phyloP scores from a whole-genome alignment of 805 yeast genomes.

The Wickerhamiella kurtzmanii region DNA sequence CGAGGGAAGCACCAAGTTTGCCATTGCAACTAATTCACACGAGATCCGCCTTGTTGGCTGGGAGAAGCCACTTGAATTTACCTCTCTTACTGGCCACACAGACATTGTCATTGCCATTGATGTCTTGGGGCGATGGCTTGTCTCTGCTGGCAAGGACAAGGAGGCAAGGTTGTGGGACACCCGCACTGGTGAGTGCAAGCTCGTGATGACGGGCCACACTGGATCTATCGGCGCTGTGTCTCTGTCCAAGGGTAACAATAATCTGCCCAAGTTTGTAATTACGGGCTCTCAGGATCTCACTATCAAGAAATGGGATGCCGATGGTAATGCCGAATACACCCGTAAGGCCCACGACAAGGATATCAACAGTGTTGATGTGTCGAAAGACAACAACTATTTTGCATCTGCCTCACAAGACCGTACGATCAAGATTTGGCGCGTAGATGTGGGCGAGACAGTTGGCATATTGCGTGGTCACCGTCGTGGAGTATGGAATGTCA shows the following conservation, averaged over 20 bases:
- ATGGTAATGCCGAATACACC: slow-evolving; percentile 56
- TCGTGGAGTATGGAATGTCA: slow-evolving; percentile 88
- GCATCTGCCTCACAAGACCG: slow-evolving; percentile 95
- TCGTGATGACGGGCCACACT: slow-evolving; percentile 73
- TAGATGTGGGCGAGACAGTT: slow-evolving; percentile 70
- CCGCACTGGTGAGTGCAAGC: slow-evolving; percentile 33
- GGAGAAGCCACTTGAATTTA: slow-evolving; percentile 25
- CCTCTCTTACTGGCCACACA: slow-evolving; percentile 64
- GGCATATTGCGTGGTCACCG: slow-evolving; percentile 83
- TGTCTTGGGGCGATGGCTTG: slow-evolving; percentile 76
- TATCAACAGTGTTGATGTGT: slow-evolving; percentile 73
- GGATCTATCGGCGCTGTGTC: slow-evolving; percentile 75
- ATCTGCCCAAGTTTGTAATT: slow-evolving; percentile 52
- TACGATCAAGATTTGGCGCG: slow-evolving; percentile 79
- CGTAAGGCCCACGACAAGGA: slow-evolving; percentile 96
- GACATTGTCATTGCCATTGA: slow-evolving; percentile 77
- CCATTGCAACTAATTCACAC: slow-evolving; percentile 89
- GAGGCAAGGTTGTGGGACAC: slow-evolving; percentile 74
- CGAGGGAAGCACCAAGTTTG: slow-evolving; percentile 51
- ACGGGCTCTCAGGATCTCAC: slow-evolving; percentile 80
- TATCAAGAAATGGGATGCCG: slow-evolving; percentile 67
- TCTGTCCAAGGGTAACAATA: slow-evolving; percentile 37
- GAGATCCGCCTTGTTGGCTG: slow-evolving; percentile 57
- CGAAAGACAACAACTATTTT: slow-evolving; percentile 79
- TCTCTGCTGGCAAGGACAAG: slow-evolving; percentile 82